Evolutionary conservation across 441 rosid genomes (phyloP), one percentile per base, ranked within the genome.

Genomic region (Francoa sonchifolia): DNA sequence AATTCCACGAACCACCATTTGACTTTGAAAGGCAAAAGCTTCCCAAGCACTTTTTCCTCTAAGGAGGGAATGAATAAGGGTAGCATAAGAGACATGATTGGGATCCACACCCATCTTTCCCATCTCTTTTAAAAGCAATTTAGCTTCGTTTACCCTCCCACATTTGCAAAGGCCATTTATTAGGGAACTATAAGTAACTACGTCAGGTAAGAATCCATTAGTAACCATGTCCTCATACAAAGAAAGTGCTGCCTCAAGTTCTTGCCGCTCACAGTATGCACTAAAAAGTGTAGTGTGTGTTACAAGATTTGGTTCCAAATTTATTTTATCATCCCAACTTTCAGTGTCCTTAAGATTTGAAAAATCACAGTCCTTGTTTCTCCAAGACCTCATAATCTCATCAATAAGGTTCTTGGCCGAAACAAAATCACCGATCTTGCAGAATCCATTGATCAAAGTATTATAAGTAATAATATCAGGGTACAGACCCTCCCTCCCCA

Each of bases 1-100:
- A 45, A 76, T 54, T 27, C 96, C 96, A 26, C 76, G 76, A 52
- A 74, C 78, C 35, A 82, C 58, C 85, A 86, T 82, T 64, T 69
- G 90, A 56, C 79, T 60, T 50, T 80, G 81, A 43, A 74, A 72
- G 33, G 76, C 69, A 62, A 76, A 68, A 47, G 93, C 82, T 44
- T 80, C 77, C 60, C 56, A 50, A 41, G 47, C 54, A 53, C 49
- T 55, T 19, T 75, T 68, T 27, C 63, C 63, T 70, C 82, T 82
- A 52, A 86, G 66, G n/a, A 72, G 71, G 3, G 93, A 72, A 65
- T 80, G 75, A 56, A 77, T 33, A 41, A 82, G 78, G 57, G 66
- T 61, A 62, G 87, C 49, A 69, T 76, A 80, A 44, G 71, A 58
- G 14, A 76, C 65, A 61, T 65, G 75, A 60, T 85, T 90, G n/a